phyloP scores from a whole-genome alignment of 805 yeast species.

The Lachancea meyersii region DNA sequence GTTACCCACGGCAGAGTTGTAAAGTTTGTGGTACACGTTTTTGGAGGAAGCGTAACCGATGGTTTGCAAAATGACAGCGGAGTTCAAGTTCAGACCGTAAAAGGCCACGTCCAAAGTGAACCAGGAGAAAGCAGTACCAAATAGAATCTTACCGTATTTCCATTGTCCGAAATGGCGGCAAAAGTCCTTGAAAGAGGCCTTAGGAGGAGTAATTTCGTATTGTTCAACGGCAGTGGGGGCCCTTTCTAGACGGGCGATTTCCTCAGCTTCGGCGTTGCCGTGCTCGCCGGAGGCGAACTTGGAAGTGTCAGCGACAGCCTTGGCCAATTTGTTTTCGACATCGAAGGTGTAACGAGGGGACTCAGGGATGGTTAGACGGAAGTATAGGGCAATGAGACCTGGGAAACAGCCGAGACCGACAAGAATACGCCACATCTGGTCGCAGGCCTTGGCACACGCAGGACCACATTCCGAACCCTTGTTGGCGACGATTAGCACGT shows the following conservation, averaged over 20 bases:
- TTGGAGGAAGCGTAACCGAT: constrained; percentile 75
- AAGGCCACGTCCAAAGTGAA: constrained; percentile 84
- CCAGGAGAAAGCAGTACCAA: constrained; percentile 93
- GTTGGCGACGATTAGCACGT: constrained; percentile 47
- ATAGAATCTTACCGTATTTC: constrained; percentile 75
- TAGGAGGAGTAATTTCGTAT: constrained; percentile 48
- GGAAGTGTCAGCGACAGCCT: constrained; percentile 53
- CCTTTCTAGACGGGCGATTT: constrained; percentile 40
- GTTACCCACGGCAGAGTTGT: constrained; percentile 85
- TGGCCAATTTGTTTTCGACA: constrained; percentile 52
- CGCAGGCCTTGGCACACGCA: constrained; percentile 69
- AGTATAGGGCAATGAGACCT: constrained; percentile 76
- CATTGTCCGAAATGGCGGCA: constrained; percentile 69
- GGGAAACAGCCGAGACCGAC: constrained; percentile 90
- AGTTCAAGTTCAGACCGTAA: constrained; percentile 82
- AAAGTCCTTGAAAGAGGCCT: constrained; percentile 77
- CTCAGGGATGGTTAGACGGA: constrained; percentile 90
- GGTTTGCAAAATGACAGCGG: constrained; percentile 70
- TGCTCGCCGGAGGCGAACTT: constrained; percentile 44
- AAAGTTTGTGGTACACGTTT: constrained; percentile 64
- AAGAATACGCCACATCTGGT: constrained; percentile 91
- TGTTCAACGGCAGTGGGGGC: constrained; percentile 46
- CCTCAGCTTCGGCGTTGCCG: constrained; percentile 48
- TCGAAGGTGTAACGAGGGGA: constrained; percentile 88
- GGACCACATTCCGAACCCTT: constrained; percentile 55